Percentiles rank a stretch among this genome's conserved stretches.
Conservation (phyloP, 257 asterid genomes). For the Capsicum chinense region DNA sequence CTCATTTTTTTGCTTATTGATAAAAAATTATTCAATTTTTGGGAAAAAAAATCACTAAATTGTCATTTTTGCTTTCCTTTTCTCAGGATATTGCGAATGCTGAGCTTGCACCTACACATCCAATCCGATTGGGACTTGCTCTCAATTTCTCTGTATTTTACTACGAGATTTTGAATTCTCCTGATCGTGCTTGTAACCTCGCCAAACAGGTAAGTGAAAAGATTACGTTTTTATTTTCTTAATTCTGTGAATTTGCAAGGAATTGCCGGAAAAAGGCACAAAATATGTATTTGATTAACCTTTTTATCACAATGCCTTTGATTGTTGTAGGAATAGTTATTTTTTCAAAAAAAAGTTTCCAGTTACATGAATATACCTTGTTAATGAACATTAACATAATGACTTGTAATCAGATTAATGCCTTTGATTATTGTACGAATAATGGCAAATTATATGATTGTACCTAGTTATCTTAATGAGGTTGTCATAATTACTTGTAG, state of each 20-base stretch:
- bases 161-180: conserved; percentile 83
- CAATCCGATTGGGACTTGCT: conserved; percentile 84
- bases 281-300: too few relatives aligned
- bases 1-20: too few relatives aligned
- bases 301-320: not conserved
- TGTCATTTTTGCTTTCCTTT: not conserved
- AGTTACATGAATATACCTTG: not conserved
- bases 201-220: conserved; percentile 72
- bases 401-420: not conserved
- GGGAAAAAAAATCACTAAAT: too few relatives aligned
- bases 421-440: too few relatives aligned
- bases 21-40: too few relatives aligned
- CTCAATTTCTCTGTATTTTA: conserved; percentile 91
- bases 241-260: too few relatives aligned
- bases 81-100: conserved; percentile 75
- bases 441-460: too few relatives aligned
- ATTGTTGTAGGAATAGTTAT: not conserved
- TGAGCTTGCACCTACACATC: conserved; percentile 87
- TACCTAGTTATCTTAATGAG: too few relatives aligned
- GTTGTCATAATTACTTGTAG: too few relatives aligned
- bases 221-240: too few relatives aligned
- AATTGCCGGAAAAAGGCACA: too few relatives aligned
- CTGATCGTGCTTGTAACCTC: conserved; percentile 83
- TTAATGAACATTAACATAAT: not conserved
- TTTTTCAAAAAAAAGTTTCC: not conserved